These are phyloP conservation scores for Erythrophleum fordii DNA, from an alignment of 306 rosid genomes.

Conservation along the genomic window DNA sequence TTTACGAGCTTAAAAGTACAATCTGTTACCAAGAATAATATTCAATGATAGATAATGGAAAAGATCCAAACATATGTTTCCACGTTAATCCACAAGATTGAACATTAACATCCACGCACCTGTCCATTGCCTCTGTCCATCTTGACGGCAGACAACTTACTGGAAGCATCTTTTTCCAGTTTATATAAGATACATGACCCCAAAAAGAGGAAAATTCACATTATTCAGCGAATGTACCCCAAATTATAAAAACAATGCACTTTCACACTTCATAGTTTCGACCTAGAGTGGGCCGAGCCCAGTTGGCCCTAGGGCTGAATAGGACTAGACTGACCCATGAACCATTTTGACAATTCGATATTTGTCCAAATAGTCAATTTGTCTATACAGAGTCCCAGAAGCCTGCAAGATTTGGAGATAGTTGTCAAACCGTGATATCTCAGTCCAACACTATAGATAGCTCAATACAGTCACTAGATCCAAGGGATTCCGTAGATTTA, in stretches of 20 bases:
- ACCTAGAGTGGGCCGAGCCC: background rate
- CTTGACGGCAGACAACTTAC: too few relatives aligned
- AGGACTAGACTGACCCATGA: background rate
- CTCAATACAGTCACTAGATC: background rate
- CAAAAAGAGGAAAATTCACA: too few relatives aligned
- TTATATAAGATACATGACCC: too few relatives aligned
- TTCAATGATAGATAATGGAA: background rate
- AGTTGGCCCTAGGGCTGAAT: background rate
- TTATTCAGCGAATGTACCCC: too few relatives aligned
- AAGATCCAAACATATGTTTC: background rate
- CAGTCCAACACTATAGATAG: background rate
- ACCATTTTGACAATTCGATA: background rate
- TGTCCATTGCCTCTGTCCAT: too few relatives aligned
- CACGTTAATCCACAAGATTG: background rate
- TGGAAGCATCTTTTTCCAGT: background rate
- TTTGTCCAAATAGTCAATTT: constrained; percentile 14
- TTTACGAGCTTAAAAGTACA: background rate
- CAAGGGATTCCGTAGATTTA: background rate
- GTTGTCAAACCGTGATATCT: background rate
- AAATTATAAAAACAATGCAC: background rate
- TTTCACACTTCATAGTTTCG: background rate
- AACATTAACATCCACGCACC: background rate
- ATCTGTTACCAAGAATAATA: background rate
- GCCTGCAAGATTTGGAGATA: constrained; percentile 27
- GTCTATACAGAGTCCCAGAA: background rate